Percentiles rank a stretch among this genome's conserved stretches.
Evolutionary conservation across 495 filamentous ascomycete species (phyloP).

Genomic region (Daldinia decipiens): DNA sequence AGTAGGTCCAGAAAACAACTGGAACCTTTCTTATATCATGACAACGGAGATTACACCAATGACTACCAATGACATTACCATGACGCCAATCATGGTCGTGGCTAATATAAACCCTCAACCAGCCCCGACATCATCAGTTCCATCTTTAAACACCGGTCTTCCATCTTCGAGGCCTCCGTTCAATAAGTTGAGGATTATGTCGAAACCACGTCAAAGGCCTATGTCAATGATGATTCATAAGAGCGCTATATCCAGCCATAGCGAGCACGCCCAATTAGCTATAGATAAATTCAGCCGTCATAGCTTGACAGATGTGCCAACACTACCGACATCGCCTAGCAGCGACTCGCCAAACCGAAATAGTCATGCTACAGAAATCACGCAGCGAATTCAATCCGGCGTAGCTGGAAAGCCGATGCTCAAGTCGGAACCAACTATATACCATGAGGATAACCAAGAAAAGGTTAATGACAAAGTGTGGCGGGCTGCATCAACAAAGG

Average conservation of each 20-base stretch:
- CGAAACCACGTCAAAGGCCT: slow-evolving; percentile 31
- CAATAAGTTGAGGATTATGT: slow-evolving; percentile 33
- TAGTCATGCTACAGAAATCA: slow-evolving; percentile 16
- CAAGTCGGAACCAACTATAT: background rate
- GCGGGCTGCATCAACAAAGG: slow-evolving; percentile 18
- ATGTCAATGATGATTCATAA: slow-evolving; percentile 35
- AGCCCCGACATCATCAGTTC: slow-evolving; percentile 2
- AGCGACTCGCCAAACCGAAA: slow-evolving; percentile 12
- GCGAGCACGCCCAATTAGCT: slow-evolving; percentile 27
- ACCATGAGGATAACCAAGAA: background rate
- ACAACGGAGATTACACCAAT: background rate
- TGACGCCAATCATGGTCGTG: slow-evolving; percentile 44
- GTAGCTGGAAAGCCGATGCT: background rate
- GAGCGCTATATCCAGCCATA: slow-evolving; percentile 32
- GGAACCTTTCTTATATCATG: slow-evolving; percentile 18
- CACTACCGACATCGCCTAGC: slow-evolving; percentile 33
- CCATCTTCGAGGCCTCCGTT: slow-evolving; percentile 1
- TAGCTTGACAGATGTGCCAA: slow-evolving; percentile 39
- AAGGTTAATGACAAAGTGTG: background rate
- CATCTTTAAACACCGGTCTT: background rate
- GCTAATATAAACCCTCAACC: slow-evolving; percentile 34
- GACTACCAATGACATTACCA: background rate
- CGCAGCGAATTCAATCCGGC: background rate
- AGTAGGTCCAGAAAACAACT: background rate
- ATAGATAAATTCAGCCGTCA: slow-evolving; percentile 31